Evolutionary conservation across 2,329 filamentous ascomycete species (phyloP).

Genomic region (Cladosporium velox): DNA sequence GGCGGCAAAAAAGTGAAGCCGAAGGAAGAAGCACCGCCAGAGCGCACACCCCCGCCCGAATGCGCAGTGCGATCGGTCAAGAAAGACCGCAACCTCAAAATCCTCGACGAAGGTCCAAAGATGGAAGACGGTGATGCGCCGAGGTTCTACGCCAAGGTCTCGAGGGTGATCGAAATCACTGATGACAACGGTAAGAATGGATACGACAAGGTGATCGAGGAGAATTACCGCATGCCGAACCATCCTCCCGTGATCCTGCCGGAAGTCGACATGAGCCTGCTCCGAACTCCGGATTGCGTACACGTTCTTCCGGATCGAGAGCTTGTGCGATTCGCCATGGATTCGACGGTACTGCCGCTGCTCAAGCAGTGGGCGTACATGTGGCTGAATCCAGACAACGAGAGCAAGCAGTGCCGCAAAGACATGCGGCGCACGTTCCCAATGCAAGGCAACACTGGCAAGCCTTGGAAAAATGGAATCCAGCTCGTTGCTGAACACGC

Average conservation of each 20-base stretch:
- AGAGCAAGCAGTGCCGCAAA: background rate
- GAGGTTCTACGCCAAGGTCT: slow-evolving; percentile 9
- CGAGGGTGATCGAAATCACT: background rate
- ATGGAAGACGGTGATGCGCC: slow-evolving; percentile 9
- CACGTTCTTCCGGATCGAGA: background rate
- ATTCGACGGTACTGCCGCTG: background rate
- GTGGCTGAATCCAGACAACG: slow-evolving; percentile 14
- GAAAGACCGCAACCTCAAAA: background rate
- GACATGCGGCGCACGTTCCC: background rate
- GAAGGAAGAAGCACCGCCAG: background rate
- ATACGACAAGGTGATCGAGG: background rate
- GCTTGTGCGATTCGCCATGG: slow-evolving; percentile 11
- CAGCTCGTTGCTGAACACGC: background rate
- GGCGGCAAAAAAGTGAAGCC: background rate
- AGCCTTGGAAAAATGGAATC: background rate
- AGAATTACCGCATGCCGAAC: slow-evolving; percentile 5
- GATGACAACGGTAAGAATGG: background rate
- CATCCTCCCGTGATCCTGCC: slow-evolving; percentile 4
- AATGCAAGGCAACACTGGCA: background rate
- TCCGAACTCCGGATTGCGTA: background rate
- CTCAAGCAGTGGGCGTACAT: slow-evolving; percentile 15
- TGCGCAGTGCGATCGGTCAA: background rate
- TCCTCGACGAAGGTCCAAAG: background rate
- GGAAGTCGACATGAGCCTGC: slow-evolving; percentile 9
- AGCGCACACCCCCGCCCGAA: background rate